phyloP scores from a whole-genome alignment of 805 yeast genomes.

The Gaillardinia entomophila region DNA sequence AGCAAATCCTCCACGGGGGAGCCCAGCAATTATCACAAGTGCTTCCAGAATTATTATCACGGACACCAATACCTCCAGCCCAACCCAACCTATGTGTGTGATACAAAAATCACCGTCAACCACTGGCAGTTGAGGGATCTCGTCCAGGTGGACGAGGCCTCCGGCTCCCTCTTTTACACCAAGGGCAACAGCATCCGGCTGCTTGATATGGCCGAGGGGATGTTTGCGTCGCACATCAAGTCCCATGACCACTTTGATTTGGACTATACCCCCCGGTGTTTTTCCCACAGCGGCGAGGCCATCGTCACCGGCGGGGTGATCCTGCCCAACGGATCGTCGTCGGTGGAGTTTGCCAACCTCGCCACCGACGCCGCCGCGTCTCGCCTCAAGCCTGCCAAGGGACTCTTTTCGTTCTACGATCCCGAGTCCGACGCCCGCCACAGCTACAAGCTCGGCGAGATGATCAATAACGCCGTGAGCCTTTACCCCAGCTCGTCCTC shows the following conservation, averaged over 20 bases:
- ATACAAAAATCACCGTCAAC: slow-evolving; percentile 26
- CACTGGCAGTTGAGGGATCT: slow-evolving; percentile 85
- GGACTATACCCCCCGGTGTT: slow-evolving; percentile 67
- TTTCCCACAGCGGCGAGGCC: slow-evolving; percentile 49
- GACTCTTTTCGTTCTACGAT: slow-evolving; percentile 56
- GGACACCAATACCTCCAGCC: slow-evolving; percentile 32
- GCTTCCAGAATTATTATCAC: slow-evolving; percentile 40
- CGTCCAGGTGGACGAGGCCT: slow-evolving; percentile 43
- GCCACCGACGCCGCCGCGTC: slow-evolving; percentile 33
- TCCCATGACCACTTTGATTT: slow-evolving; percentile 38
- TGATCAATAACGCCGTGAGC: slow-evolving; percentile 77
- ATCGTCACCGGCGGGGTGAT: slow-evolving; percentile 42
- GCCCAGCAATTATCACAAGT: slow-evolving; percentile 10
- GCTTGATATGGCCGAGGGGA: slow-evolving; percentile 1
- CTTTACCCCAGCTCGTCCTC: slow-evolving; percentile 34
- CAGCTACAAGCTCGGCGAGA: slow-evolving; percentile 64
- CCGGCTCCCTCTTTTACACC: slow-evolving; percentile 52
- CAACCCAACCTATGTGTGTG: slow-evolving; percentile 28
- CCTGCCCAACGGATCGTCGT: neutral
- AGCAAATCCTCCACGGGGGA: neutral
- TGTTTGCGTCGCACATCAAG: neutral
- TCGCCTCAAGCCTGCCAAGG: slow-evolving; percentile 41
- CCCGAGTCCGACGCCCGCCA: slow-evolving; percentile 41
- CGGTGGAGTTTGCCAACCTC: slow-evolving; percentile 5
- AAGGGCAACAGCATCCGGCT: slow-evolving; percentile 44